Conservation (phyloP, 257 asterid species). For the Perilla frutescens region DNA sequence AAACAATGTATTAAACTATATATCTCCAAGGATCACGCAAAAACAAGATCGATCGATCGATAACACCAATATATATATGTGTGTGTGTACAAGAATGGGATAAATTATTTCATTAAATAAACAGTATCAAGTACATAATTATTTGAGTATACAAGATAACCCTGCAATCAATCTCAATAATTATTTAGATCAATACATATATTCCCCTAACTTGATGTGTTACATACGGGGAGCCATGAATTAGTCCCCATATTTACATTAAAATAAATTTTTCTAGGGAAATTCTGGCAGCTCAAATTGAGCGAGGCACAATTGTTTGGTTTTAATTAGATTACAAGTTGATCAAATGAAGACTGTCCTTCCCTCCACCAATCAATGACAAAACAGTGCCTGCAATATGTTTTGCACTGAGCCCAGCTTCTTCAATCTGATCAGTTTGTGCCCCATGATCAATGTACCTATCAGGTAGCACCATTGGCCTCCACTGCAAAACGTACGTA, state of each 20-base stretch:
- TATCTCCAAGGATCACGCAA: too few relatives aligned
- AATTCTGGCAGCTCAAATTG: neutral
- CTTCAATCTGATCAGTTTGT: slow-evolving; percentile 60
- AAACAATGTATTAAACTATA: too few relatives aligned
- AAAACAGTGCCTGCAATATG: slow-evolving; percentile 67
- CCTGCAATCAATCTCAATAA: neutral
- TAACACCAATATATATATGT: too few relatives aligned
- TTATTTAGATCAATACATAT: neutral
- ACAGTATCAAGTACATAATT: neutral
- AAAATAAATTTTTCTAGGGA: neutral
- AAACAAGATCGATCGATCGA: too few relatives aligned
- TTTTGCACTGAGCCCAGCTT: slow-evolving; percentile 65
- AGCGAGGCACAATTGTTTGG: neutral
- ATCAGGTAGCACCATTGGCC: slow-evolving; percentile 71
- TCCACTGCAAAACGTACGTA: slow-evolving; percentile 48
- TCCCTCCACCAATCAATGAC: slow-evolving; percentile 52
- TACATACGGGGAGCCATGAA: neutral
- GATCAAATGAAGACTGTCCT: slow-evolving; percentile 41
- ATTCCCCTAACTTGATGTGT: slow-evolving; percentile 13
- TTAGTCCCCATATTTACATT: slow-evolving; percentile 19
- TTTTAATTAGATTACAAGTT: slow-evolving; percentile 23
- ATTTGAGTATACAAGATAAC: slow-evolving; percentile 8
- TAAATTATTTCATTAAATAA: neutral
- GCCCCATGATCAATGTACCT: slow-evolving; percentile 75
- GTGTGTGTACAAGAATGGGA: slow-evolving; percentile 1